Conservation (phyloP, 345 rosid genomes). For the Lepidium didymum region DNA sequence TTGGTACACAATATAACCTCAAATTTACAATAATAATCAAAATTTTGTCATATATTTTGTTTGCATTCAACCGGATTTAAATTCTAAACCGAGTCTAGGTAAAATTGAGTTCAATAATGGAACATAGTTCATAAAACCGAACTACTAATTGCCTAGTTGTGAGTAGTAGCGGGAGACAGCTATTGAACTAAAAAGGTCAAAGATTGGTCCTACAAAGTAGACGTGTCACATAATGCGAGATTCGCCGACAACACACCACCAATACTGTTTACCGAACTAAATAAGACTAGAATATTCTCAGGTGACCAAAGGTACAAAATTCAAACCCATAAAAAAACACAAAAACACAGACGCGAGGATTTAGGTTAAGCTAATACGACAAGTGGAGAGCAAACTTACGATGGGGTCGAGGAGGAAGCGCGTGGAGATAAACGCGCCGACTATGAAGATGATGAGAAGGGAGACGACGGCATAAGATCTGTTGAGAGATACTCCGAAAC, state of each 20-base stretch:
- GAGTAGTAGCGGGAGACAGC: conserved; percentile 12
- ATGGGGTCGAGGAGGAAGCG: conserved; percentile 44
- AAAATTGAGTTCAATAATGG: too few species aligned
- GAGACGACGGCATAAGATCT: conserved; percentile 37
- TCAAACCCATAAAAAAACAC: background rate
- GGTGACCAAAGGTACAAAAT: conserved; percentile 9
- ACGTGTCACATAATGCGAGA: background rate
- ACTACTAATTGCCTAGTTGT: background rate
- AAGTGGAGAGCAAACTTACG: conserved; percentile 28
- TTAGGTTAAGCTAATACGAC: background rate
- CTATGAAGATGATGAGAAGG: conserved; percentile 39
- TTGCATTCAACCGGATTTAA: too few species aligned
- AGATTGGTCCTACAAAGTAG: background rate
- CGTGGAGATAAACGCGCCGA: conserved; percentile 68
- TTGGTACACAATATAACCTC: too few species aligned
- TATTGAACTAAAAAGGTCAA: background rate
- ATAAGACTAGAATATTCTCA: background rate
- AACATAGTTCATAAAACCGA: background rate
- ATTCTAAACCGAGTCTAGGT: too few species aligned
- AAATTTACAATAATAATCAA: too few species aligned
- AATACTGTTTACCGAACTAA: background rate
- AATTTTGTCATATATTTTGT: too few species aligned
- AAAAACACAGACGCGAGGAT: background rate
- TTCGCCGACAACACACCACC: conserved; percentile 6
- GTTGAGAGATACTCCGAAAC: conserved; percentile 9